Conservation (phyloP, 352 stramenopile genomes). For the Phytopythium kandeliae region DNA sequence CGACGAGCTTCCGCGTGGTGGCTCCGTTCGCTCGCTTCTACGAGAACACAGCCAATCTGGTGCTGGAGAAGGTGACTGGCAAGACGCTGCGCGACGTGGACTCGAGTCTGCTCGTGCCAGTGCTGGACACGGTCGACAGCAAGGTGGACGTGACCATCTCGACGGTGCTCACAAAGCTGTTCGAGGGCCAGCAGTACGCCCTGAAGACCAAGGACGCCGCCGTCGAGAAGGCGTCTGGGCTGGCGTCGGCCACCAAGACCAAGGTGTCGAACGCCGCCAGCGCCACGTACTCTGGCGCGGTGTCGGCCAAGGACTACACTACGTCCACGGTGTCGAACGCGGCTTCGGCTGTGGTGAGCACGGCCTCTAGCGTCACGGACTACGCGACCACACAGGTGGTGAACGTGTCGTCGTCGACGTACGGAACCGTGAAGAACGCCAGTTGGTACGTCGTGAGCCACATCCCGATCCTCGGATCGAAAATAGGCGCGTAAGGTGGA, state of each 20-base stretch:
- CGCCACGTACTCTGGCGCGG: slow-evolving; percentile 31
- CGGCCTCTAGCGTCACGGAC: slow-evolving; percentile 45
- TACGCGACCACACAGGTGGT: slow-evolving; percentile 63
- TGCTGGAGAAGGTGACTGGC: slow-evolving; percentile 52
- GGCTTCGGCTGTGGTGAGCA: slow-evolving; percentile 30
- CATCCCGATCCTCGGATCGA: slow-evolving; percentile 53
- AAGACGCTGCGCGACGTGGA: slow-evolving; percentile 60
- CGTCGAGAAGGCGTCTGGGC: slow-evolving; percentile 26
- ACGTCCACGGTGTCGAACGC: slow-evolving; percentile 31
- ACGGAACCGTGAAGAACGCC: slow-evolving; percentile 41
- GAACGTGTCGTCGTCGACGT: slow-evolving; percentile 62
- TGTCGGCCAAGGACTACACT: slow-evolving; percentile 61
- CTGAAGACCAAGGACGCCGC: slow-evolving; percentile 65
- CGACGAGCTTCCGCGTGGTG: slow-evolving; percentile 73
- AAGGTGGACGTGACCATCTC: slow-evolving; percentile 59
- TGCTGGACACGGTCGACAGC: slow-evolving; percentile 51
- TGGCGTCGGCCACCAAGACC: slow-evolving; percentile 36
- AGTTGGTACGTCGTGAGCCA: slow-evolving; percentile 53
- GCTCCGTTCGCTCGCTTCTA: slow-evolving; percentile 51
- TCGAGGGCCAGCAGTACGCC: slow-evolving; percentile 54
- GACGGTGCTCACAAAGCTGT: slow-evolving; percentile 41
- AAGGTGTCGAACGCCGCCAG: slow-evolving; percentile 36
- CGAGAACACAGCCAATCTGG: slow-evolving; percentile 58
- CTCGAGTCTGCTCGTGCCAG: slow-evolving; percentile 37
- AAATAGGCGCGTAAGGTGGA: slow-evolving; percentile 52